Base-by-base conservation (phyloP, 1,284 basidiomycete species). In the Anthracocystis walkeri region DNA sequence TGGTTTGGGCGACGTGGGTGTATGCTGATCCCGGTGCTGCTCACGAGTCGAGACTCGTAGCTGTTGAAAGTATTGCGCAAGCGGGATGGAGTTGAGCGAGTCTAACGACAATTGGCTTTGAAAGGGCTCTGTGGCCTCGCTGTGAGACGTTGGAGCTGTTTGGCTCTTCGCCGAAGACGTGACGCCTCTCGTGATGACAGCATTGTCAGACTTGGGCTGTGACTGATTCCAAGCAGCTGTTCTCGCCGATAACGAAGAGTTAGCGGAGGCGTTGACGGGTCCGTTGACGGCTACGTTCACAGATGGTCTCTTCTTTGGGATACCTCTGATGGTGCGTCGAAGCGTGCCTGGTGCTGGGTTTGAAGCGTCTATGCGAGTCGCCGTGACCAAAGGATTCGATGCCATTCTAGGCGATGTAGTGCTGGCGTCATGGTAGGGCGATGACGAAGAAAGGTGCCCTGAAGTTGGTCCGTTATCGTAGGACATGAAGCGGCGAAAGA, bases 401-500 rank as follows among this genome's bases (percentile, higher is more conserved):
- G 23, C 40, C 23, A 57, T 40, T 45, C 8, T n/a, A 3, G 51
- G n/a, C 7, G 52, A 45, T 23, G 46, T 23, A 25, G 27, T 18
- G 54, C 25, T 25, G 8, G 18, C 18, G 7, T 33, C 50, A 3
- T 27, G 48, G 14, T n/a, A 20, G 8, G 44, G 18, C 3, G 18
- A 20, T 8, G 58, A 16, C 4, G 46, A 20, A 25, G 61, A 1
- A 0, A n/a, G 7, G 6, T 31, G 48, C 2, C 48, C 20, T 8
- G 40, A 2, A 20, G 25, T 7, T 4, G n/a, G 25, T 2, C 6
- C 25, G 11, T 54, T 56, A 38, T 71, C 68, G 46, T 62, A 65
- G 33, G 50, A 62, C 68, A 71, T 58, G 62, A 71, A 65, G 41
- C 68, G 54, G 14, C 53, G 68, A 31, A 71, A 61, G 23, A 71